Base-by-base conservation (phyloP, 2,329 filamentous ascomycete genomes). In the Teratosphaeriaceae sp. region DNA sequence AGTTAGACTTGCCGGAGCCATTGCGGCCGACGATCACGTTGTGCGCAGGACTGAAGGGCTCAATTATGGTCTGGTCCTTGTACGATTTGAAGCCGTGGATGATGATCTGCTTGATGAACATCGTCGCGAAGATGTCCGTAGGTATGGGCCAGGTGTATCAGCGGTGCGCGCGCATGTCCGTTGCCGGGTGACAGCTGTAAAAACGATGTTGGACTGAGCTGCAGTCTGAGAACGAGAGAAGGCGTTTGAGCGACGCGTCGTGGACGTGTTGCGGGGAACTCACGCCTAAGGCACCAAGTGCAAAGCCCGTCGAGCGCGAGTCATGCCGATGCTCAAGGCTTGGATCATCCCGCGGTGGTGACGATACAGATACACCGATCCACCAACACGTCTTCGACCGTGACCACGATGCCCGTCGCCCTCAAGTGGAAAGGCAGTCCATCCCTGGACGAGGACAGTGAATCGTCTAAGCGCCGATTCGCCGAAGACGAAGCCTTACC, bases 61-160 rank as follows among this genome's bases (percentile, higher is more conserved):
- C 92, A 64, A 97, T 96, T 65, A 96, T 87, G 40, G 88, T 97
- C 67, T 98, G 94, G 63, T 98, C 90, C 76, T 98, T 98, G 80
- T 98, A 98, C 35, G 50, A 43, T 35, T 98, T 98, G 73, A 98
- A 98, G 80, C 92, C 92, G 68, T 98, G 92, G 64, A 98, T 97
- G 67, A 96, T 97, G 67, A 97, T 96, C 73, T 98, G 92, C 69
- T 98, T 98, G 78, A 98, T 96, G 74, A 94, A 92, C 89, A 96
- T 95, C 30, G 34, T 52, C 36, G 39, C 22, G 35, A 20, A 5
- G 20, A 20, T 33, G 7, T 8, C 16, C n/a, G 3, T 16, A 12
- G 19, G 24, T 15, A 3, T 20, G 35, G 3, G n/a, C 31, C 8
- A 35, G 8, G 31, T 35, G n/a, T 27, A n/a, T 38, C 35, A 38